phyloP scores from a whole-genome alignment of 129 eudicot genomes.

The Sambucus nigra region DNA sequence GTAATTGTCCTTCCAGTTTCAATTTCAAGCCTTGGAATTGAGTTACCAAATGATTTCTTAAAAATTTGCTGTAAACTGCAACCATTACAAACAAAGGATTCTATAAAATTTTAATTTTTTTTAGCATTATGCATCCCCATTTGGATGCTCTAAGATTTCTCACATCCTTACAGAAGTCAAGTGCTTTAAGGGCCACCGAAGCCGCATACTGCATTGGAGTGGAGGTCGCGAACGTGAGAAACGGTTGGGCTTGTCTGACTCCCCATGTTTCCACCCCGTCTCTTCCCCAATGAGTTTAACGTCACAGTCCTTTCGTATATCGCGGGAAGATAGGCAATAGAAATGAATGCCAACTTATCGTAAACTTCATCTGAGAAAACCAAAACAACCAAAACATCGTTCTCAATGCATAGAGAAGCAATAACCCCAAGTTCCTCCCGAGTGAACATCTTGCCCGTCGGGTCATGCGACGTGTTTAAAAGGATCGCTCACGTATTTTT shows the following conservation, averaged over 20 bases:
- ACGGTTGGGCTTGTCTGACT: constrained; percentile 85
- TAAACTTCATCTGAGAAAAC: constrained; percentile 91
- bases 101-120: no score
- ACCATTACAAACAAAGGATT: no score
- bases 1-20: no score
- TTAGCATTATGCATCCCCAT: no score
- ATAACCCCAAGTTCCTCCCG: constrained; percentile 57
- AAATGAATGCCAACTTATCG: constrained; percentile 77
- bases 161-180: constrained; percentile 94
- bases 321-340: constrained; percentile 85
- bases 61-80: no score
- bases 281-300: constrained; percentile 82
- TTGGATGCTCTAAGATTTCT: no score
- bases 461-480: constrained; percentile 88
- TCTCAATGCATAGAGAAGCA: constrained; percentile 70
- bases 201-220: constrained; percentile 96
- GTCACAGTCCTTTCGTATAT: constrained; percentile 96
- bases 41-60: no score
- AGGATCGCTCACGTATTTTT: constrained; percentile 89
- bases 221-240: constrained; percentile 86
- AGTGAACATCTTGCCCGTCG: constrained; percentile 94
- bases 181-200: constrained; percentile 56
- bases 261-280: constrained; percentile 99
- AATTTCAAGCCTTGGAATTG: no score
- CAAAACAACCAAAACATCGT: constrained; percentile 78